A percentile compares a stretch with the other conserved stretches of the same genome.
phyloP scores from a whole-genome alignment of 306 rosid species.

The Herpetospermum pedunculosum region DNA sequence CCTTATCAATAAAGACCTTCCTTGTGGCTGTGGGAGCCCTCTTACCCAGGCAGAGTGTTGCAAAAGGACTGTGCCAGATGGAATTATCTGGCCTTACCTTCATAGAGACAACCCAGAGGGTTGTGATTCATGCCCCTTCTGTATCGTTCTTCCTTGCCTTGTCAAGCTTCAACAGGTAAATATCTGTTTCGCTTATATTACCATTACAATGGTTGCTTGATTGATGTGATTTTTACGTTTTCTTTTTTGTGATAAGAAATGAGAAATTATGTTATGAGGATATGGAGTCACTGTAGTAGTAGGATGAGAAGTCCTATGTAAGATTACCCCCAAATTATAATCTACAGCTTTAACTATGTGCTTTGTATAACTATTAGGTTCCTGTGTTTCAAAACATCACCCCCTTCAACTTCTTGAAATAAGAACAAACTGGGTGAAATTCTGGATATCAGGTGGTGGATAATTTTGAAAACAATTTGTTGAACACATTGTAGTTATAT shows the following conservation, averaged over 20 bases:
- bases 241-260: background rate
- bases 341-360: background rate
- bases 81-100: constrained; percentile 79
- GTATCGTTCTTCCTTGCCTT: constrained; percentile 92
- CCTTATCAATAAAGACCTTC: constrained; percentile 73
- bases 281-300: background rate
- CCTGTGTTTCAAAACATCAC: background rate
- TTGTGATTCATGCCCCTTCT: constrained; percentile 92
- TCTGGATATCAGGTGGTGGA: background rate
- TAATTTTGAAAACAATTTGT: background rate
- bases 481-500: background rate
- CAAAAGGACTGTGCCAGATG: constrained; percentile 72
- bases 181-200: background rate
- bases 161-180: constrained; percentile 92
- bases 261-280: background rate
- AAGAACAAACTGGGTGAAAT: background rate
- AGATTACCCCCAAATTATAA: background rate
- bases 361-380: background rate
- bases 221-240: background rate
- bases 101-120: constrained; percentile 81
- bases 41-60: constrained; percentile 86
- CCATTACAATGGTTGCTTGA: background rate
- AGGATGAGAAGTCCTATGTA: background rate
- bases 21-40: constrained; percentile 90
- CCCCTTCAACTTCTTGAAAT: background rate